Base-by-base conservation (phyloP, 2,329 filamentous ascomycete species). In the Trichoderma harzianum region DNA sequence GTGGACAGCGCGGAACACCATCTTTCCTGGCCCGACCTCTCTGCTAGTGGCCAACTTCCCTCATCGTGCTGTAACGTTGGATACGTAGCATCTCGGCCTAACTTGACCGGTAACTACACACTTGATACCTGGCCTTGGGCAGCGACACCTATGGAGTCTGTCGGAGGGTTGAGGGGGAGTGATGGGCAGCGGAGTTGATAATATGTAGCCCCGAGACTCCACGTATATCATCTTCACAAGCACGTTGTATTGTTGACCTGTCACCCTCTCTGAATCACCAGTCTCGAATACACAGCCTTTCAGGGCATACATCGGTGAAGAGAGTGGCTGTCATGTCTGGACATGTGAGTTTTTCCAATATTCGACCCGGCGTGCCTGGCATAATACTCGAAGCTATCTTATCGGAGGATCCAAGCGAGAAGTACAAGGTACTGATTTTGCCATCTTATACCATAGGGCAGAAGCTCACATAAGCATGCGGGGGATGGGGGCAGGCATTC, bases 41-140 rank as follows among this genome's bases (percentile, higher is more conserved):
- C 58, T 65, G 69, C 16, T 30, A 53, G 43, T 24, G 24, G 43
- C 57, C 63, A n/a, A 30, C 28, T 62, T 12, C 30, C 32, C 47
- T 66, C 53, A 51, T 39, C 16, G 11, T 53, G 34, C 36, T 60
- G 51, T 24, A 51, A 71, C 32, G 26, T 62, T 58, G 73, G 65
- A 71, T 63, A 71, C 74, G 75, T 74, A 70, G 70, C 71, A 75
- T 76, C 72, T 72, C 72, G 63, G 76, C 76, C 75, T 73, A 74
- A 78, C 62, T 72, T 74, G 63, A 73, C 72, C 68, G 74, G 70
- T 43, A 61, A 72, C 61, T 5, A 51, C 11, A 10, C 51, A 24
- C 68, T 63, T 61, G 47, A 69, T 63, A 69, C 60, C 30, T 71
- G 43, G 30, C 36, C 60, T 78, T 76, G 76, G 78, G 77, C 76